Percentiles rank a stretch among this genome's conserved stretches.
Evolutionary conservation across 257 asterid genomes (phyloP).

Genomic region (Ocimum tenuiflorum): DNA sequence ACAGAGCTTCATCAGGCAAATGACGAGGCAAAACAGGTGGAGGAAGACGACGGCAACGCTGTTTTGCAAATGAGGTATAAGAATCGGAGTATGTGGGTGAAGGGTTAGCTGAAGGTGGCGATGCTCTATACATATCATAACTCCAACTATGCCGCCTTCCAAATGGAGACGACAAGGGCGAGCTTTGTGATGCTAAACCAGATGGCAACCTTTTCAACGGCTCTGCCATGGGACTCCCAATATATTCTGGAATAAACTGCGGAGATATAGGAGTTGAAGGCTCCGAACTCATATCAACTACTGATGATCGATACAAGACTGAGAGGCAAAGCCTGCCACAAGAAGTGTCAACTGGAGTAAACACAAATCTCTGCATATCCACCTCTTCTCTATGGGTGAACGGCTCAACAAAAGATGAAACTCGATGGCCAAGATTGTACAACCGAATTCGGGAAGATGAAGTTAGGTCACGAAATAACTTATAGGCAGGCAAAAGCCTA

Average conservation of each 20-base stretch:
- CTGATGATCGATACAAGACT: slow-evolving; percentile 58
- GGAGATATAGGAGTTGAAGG: slow-evolving; percentile 80
- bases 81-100: slow-evolving; percentile 70
- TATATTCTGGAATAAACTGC: slow-evolving; percentile 71
- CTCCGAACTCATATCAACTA: slow-evolving; percentile 57
- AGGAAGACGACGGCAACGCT: slow-evolving; percentile 42
- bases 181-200: slow-evolving; percentile 41
- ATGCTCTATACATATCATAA: slow-evolving; percentile 60
- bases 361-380: slow-evolving; percentile 69
- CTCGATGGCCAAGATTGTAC: slow-evolving; percentile 63
- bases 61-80: slow-evolving; percentile 35
- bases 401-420: slow-evolving; percentile 80
- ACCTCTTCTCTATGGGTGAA: slow-evolving; percentile 77
- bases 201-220: slow-evolving; percentile 69
- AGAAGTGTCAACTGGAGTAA: slow-evolving; percentile 70
- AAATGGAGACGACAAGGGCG: slow-evolving; percentile 51
- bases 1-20: slow-evolving; percentile 39
- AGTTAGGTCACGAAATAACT: slow-evolving; percentile 66
- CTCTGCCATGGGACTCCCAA: slow-evolving; percentile 90
- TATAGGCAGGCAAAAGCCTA: slow-evolving; percentile 88
- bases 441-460: slow-evolving; percentile 53
- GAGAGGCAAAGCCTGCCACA: slow-evolving; percentile 84
- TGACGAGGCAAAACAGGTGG: slow-evolving; percentile 49
- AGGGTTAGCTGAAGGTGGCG: slow-evolving; percentile 59
- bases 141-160: slow-evolving; percentile 92